A percentile compares a stretch with the other conserved stretches of the same genome.
phyloP scores from a whole-genome alignment of 2,329 filamentous ascomycete species.

The Verruconis gallopava region DNA sequence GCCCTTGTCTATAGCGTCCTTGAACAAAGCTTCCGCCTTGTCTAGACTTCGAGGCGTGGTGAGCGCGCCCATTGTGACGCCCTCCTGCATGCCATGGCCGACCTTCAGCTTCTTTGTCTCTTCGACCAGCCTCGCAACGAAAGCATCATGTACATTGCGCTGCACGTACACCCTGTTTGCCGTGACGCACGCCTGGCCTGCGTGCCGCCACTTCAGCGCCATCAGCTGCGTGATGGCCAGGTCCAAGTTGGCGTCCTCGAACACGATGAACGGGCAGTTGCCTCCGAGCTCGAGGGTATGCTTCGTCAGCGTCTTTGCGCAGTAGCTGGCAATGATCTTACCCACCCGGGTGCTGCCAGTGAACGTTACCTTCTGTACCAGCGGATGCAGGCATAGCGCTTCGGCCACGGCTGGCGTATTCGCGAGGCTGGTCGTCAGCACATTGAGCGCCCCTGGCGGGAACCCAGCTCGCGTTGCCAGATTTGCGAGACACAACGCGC shows the following conservation, averaged over 20 bases:
- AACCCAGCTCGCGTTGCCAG: constrained; percentile 3
- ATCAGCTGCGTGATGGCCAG: constrained; percentile 17
- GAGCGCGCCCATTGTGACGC: too few relatives aligned
- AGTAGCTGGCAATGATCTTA: constrained; percentile 18
- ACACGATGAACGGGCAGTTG: constrained; percentile 22
- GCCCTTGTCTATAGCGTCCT: constrained; percentile 51
- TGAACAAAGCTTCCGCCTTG: too few relatives aligned
- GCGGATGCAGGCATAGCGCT: constrained; percentile 14
- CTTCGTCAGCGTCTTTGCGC: constrained; percentile 17
- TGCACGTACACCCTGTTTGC: constrained; percentile 41
- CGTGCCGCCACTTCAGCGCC: constrained; percentile 32
- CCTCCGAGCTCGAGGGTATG: constrained; percentile 20
- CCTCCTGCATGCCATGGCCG: too few relatives aligned
- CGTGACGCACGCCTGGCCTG: constrained; percentile 48
- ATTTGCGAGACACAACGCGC: constrained; percentile 20
- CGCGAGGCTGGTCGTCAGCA: too few relatives aligned
- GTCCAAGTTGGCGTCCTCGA: constrained; percentile 23
- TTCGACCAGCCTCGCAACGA: too few relatives aligned
- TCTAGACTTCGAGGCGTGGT: too few relatives aligned
- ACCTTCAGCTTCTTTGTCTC: too few relatives aligned
- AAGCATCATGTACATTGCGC: constrained; percentile 41
- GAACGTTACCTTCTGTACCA: constrained; percentile 20
- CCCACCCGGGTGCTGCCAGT: constrained; percentile 20
- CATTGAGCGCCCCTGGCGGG: constrained; percentile 11
- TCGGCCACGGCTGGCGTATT: constrained; percentile 2